These are phyloP conservation scores for Colletotrichum filicis DNA, from an alignment of 2,329 filamentous ascomycete species.

Conservation along the genomic window DNA sequence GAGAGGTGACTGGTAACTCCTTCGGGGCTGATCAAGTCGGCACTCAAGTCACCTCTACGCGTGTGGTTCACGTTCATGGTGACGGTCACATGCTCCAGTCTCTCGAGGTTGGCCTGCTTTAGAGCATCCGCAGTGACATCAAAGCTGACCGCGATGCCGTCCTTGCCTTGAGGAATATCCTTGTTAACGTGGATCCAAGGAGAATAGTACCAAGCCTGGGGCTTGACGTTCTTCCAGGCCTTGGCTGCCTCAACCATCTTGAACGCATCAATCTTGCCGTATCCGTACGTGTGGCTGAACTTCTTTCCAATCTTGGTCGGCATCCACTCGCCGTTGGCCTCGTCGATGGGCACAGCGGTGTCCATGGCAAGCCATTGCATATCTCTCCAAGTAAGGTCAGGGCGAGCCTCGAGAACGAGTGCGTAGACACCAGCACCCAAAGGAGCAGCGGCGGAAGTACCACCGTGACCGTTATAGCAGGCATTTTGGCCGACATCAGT, in stretches of 20 bases:
- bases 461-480: slow-evolving; percentile 87
- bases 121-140: slow-evolving; percentile 86
- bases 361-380: slow-evolving; percentile 90
- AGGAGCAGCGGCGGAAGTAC: slow-evolving; percentile 94
- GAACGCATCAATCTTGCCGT: slow-evolving; percentile 93
- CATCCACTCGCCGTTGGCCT: slow-evolving; percentile 79
- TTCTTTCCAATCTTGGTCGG: slow-evolving; percentile 82
- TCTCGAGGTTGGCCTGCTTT: slow-evolving; percentile 82
- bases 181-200: slow-evolving; percentile 94
- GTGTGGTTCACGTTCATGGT: slow-evolving; percentile 96
- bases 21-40: slow-evolving; percentile 87
- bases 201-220: slow-evolving; percentile 93
- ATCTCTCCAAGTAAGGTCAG: slow-evolving; percentile 92
- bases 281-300: slow-evolving; percentile 95
- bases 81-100: slow-evolving; percentile 93
- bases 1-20: slow-evolving; percentile 87
- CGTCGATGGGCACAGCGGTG: slow-evolving; percentile 83
- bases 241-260: slow-evolving; percentile 87
- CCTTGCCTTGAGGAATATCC: slow-evolving; percentile 83
- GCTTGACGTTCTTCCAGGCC: slow-evolving; percentile 88
- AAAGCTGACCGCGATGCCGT: slow-evolving; percentile 83
- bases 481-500: slow-evolving; percentile 89
- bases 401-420: slow-evolving; percentile 84
- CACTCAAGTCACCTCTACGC: slow-evolving; percentile 89
- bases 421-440: slow-evolving; percentile 93